Evolutionary conservation across 768 basidiomycete species (phyloP).

Genomic region (Lactarius hengduanensis): DNA sequence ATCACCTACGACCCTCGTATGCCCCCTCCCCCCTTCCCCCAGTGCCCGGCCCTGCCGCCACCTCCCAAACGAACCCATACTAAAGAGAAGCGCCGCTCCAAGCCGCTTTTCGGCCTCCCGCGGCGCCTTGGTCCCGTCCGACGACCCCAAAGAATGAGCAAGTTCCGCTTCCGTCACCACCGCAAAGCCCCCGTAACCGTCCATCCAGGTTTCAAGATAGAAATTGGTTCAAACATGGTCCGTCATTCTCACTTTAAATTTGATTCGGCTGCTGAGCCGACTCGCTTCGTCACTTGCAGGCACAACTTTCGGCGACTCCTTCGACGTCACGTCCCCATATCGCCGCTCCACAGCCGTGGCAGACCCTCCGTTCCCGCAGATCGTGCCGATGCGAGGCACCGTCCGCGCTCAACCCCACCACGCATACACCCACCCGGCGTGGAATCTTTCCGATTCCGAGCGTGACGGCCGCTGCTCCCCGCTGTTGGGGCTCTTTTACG

Average conservation of each 20-base stretch:
- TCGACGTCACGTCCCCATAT: constrained; percentile 17
- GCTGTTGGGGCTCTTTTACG: constrained; percentile 34
- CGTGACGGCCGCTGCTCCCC: constrained; percentile 38
- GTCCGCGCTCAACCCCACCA: constrained; percentile 29
- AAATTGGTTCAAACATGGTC: constrained; percentile 24
- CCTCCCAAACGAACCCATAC: constrained; percentile 30
- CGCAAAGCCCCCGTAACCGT: constrained; percentile 11
- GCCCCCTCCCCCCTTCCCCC: constrained; percentile 29
- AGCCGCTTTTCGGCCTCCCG: constrained; percentile 43
- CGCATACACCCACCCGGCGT: constrained; percentile 22
- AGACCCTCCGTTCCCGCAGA: constrained; percentile 10
- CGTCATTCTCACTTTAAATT: neutral
- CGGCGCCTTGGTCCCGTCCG: constrained; percentile 19
- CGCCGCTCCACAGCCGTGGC: constrained; percentile 15
- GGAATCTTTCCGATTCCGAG: constrained; percentile 27
- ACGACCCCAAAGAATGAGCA: constrained; percentile 12
- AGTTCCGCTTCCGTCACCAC: neutral
- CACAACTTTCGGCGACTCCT: neutral
- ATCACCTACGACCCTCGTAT: constrained; percentile 27
- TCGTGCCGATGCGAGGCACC: neutral
- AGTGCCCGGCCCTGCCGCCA: constrained; percentile 27
- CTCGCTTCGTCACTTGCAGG: constrained; percentile 2
- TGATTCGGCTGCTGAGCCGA: neutral
- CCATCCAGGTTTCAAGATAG: constrained; percentile 15
- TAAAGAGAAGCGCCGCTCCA: constrained; percentile 39